Evolutionary conservation across 768 basidiomycete genomes (phyloP), one percentile per base, ranked within the genome.

Genomic region (Xerocomellus dryophilus): DNA sequence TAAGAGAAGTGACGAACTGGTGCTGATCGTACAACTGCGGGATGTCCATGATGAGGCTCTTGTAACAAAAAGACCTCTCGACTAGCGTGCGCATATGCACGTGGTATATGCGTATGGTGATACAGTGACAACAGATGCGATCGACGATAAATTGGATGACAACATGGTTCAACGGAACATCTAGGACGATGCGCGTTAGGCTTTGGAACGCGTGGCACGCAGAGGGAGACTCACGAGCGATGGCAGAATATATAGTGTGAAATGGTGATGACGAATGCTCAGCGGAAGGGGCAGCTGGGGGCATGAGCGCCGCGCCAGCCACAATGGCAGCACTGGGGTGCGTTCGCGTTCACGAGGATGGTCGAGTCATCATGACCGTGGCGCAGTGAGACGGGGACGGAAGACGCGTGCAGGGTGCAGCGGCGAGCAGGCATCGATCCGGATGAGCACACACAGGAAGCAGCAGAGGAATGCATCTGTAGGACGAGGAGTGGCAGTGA

Each of bases 251-350:
- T 73, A 72, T 64, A 71, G 53, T 27, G 43, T 50, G 60, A 59
- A 23, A 54, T 49, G 55, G 38, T 41, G 47, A 47, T 41, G 21
- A 52, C 38, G 43, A 43, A 51, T 66, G 65, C 57, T 76, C 69
- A 81, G 66, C 76, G 80, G 82, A 86, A 85, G 40, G 84, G 84
- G 75, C 86, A 88, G 64, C 73, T 76, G 34, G 82, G 79, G 25
- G 81, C 67, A 58, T 80, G 78, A 15, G 74, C 65, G 36, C 85
- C 85, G 61, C 86, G 82, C 76, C 77, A 85, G 61, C 85, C 85
- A 58, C 87, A 89, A 67, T 87, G 85, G 76, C 85, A 87, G 73
- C 87, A 89, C 68, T 87, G 85, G 55, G 87, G 85, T n/a, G 81
- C 76, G 74, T 78, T 82, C 62, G 77, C 74, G 73, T 81, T 73